phyloP scores from a whole-genome alignment of 495 filamentous ascomycete genomes.

The Margaritispora aquatica region DNA sequence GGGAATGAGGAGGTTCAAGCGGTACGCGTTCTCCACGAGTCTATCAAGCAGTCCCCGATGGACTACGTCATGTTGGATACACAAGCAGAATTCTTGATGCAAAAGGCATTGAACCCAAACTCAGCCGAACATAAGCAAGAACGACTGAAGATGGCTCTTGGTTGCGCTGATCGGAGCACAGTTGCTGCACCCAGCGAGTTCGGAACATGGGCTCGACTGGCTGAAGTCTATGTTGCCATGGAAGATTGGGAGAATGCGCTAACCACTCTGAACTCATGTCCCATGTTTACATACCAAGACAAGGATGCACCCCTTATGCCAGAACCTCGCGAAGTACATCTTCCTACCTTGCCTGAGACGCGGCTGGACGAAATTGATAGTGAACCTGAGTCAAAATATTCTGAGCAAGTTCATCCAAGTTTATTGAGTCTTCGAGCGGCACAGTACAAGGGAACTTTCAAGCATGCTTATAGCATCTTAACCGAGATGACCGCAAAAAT shows the following conservation, averaged over 20 bases:
- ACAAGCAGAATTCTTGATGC: constrained; percentile 86
- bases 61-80: constrained; percentile 91
- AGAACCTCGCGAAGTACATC: constrained; percentile 74
- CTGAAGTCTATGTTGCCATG: constrained; percentile 83
- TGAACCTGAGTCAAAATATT: constrained; percentile 72
- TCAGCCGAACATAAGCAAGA: constrained; percentile 44
- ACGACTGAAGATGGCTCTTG: constrained; percentile 71
- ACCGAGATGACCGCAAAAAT: constrained; percentile 94
- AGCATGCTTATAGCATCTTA: constrained; percentile 87
- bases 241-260: constrained; percentile 94
- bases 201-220: constrained; percentile 90
- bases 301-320: constrained; percentile 94
- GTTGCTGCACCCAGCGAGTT: constrained; percentile 95
- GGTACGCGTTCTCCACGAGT: constrained; percentile 79
- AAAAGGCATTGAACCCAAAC: constrained; percentile 58
- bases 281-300: constrained; percentile 99
- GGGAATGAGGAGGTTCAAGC: constrained; percentile 96
- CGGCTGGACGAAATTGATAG: constrained; percentile 90
- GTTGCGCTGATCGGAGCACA: constrained; percentile 89
- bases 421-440: constrained; percentile 83
- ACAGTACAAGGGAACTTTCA: constrained; percentile 86
- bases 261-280: constrained; percentile 95
- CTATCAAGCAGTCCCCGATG: constrained; percentile 87
- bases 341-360: constrained; percentile 85
- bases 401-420: constrained; percentile 81